Evolutionary conservation across 2,329 filamentous ascomycete genomes (phyloP).

Genomic region (Nemania sp.): DNA sequence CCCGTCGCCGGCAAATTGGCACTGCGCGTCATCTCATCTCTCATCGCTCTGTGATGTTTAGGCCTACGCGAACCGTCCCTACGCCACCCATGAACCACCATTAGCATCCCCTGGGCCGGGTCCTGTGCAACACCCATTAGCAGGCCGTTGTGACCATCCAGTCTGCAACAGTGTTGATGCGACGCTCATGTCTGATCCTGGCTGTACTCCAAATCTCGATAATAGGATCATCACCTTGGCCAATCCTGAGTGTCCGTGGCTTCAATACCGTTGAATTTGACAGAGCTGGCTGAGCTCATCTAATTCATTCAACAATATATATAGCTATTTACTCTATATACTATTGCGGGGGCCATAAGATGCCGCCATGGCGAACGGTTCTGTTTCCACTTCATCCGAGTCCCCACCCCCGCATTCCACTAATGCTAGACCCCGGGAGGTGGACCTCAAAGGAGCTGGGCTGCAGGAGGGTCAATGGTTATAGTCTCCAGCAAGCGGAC

Average conservation of each 20-base stretch:
- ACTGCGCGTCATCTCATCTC: constrained; percentile 15
- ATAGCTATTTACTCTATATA: no score
- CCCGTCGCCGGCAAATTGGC: constrained; percentile 31
- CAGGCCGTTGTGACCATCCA: background rate
- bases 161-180: constrained; percentile 9
- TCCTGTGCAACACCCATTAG: background rate
- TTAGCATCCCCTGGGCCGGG: background rate
- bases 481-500: constrained; percentile 4
- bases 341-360: constrained; percentile 33
- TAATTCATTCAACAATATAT: no score
- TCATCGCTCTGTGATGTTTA: background rate
- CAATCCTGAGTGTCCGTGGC: background rate
- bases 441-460: background rate
- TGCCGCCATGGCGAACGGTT: constrained; percentile 22
- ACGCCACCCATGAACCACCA: constrained; percentile 11
- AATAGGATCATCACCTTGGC: background rate
- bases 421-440: constrained; percentile 9
- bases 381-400: constrained; percentile 25
- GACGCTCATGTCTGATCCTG: constrained; percentile 4
- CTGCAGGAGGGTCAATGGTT: no score
- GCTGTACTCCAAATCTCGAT: no score
- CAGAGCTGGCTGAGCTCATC: no score
- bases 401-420: constrained; percentile 38
- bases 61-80: constrained; percentile 7
- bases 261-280: background rate